Evolutionary conservation across 108 stramenopile species (phyloP).

Genomic region (Stephanodiscus minutulus): DNA sequence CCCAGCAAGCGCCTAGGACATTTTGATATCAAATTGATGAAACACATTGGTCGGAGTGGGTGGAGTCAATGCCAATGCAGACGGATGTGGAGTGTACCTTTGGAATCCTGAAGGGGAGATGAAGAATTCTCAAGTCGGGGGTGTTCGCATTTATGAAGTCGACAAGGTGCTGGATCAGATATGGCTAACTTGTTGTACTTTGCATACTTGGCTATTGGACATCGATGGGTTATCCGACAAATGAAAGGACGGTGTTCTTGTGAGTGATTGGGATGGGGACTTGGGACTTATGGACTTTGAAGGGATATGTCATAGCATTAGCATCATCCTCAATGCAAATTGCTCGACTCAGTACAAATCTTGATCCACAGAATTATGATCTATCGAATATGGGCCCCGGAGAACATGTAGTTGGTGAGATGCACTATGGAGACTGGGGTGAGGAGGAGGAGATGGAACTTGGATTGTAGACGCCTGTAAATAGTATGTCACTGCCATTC

Average conservation of each 20-base stretch:
- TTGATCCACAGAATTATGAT: no score
- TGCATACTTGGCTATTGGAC: conserved; percentile 43
- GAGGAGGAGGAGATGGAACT: no score
- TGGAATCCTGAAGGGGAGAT: conserved; percentile 41
- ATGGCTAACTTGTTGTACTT: conserved; percentile 34
- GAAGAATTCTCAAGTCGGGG: conserved; percentile 24
- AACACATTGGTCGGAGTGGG: conserved; percentile 18
- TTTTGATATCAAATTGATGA: not conserved
- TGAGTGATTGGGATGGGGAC: not conserved
- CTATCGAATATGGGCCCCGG: no score
- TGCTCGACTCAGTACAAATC: no score
- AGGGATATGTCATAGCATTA: no score
- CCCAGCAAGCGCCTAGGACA: no score
- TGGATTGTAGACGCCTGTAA: no score
- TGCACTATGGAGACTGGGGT: no score
- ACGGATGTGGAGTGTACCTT: no score
- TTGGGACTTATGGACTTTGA: not conserved
- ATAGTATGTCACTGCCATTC: no score
- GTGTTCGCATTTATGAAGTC: not conserved
- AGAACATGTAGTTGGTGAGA: no score
- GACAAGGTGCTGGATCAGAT: conserved; percentile 13
- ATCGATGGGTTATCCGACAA: conserved; percentile 29
- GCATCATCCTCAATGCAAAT: no score
- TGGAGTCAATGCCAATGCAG: conserved; percentile 43
- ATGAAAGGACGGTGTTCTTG: not conserved